Percentiles rank a stretch among this genome's conserved stretches.
Conservation (phyloP, 2,329 filamentous ascomycete species). For the Cadophora malorum region DNA sequence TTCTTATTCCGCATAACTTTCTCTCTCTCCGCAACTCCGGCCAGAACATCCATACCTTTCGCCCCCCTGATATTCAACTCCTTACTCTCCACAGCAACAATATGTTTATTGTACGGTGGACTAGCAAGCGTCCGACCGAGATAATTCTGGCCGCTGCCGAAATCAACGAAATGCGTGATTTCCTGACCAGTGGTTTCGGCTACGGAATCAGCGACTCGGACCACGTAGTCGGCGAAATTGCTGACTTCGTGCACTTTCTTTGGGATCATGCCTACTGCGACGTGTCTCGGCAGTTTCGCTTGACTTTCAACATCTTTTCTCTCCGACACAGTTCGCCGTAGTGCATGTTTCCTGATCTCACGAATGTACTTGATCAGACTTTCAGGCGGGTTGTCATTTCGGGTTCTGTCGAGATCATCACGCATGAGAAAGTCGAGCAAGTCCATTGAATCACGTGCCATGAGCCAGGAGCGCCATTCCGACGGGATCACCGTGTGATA, state of each 20-base stretch:
- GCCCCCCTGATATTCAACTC: conserved; percentile 88
- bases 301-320: conserved; percentile 44
- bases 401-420: conserved; percentile 64
- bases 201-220: conserved; percentile 64
- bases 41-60: conserved; percentile 81
- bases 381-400: conserved; percentile 39
- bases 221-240: conserved; percentile 86
- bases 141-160: conserved; percentile 97
- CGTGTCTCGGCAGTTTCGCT: conserved; percentile 67
- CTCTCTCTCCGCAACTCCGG: conserved; percentile 75
- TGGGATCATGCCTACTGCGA: conserved; percentile 90
- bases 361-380: conserved; percentile 75
- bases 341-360: conserved; percentile 71
- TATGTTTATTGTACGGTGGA: conserved; percentile 82
- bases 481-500: conserved; percentile 78
- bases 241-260: conserved; percentile 96
- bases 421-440: conserved; percentile 83
- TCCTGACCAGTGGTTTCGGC: conserved; percentile 59
- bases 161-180: conserved; percentile 91
- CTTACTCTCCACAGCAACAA: conserved; percentile 89
- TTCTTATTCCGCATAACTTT: conserved; percentile 85
- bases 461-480: conserved; percentile 84
- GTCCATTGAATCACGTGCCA: conserved; percentile 72
- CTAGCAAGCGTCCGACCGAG: conserved; percentile 87
- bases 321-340: conserved; percentile 64